Conservation (phyloP, 83 land plant genomes). For the Picea abies region DNA sequence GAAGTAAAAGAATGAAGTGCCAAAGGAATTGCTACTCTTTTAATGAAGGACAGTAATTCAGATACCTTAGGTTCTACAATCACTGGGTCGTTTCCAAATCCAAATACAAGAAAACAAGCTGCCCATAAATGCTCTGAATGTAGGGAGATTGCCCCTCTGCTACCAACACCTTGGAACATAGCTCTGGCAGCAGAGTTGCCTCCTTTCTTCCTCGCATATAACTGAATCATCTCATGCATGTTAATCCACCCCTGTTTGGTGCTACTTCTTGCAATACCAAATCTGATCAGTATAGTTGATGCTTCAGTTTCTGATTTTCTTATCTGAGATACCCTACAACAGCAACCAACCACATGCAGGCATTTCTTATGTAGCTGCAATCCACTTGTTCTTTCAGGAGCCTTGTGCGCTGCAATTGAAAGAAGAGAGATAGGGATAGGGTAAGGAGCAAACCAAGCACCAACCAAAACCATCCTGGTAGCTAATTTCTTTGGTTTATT, state of each 20-base stretch:
- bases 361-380: slow-evolving; percentile 31
- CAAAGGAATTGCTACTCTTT: slow-evolving; percentile 68
- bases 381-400: slow-evolving; percentile 34
- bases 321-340: slow-evolving; percentile 42
- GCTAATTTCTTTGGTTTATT: slow-evolving; percentile 69
- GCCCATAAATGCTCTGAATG: slow-evolving; percentile 87
- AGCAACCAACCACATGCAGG: slow-evolving; percentile 37
- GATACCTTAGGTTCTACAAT: slow-evolving; percentile 73
- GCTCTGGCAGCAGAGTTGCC: slow-evolving; percentile 53
- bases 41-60: slow-evolving; percentile 66
- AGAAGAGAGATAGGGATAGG: slow-evolving; percentile 65
- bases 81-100: too few species aligned
- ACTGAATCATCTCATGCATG: slow-evolving; percentile 69
- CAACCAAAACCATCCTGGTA: slow-evolving; percentile 69
- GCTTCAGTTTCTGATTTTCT: slow-evolving; percentile 73
- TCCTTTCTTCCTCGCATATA: slow-evolving; percentile 75
- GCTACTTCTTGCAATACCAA: slow-evolving; percentile 65
- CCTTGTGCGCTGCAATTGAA: slow-evolving; percentile 63
- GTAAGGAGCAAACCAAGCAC: slow-evolving; percentile 87
- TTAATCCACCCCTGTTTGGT: slow-evolving; percentile 53
- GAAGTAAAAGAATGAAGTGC: slow-evolving; percentile 65
- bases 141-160: slow-evolving; percentile 39
- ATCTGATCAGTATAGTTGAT: slow-evolving; percentile 56
- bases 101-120: slow-evolving; percentile 76
- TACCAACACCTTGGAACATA: slow-evolving; percentile 60